These are phyloP conservation scores for Hymenoscyphus scutula DNA, from an alignment of 2,329 filamentous ascomycete species.

Conservation along the genomic window DNA sequence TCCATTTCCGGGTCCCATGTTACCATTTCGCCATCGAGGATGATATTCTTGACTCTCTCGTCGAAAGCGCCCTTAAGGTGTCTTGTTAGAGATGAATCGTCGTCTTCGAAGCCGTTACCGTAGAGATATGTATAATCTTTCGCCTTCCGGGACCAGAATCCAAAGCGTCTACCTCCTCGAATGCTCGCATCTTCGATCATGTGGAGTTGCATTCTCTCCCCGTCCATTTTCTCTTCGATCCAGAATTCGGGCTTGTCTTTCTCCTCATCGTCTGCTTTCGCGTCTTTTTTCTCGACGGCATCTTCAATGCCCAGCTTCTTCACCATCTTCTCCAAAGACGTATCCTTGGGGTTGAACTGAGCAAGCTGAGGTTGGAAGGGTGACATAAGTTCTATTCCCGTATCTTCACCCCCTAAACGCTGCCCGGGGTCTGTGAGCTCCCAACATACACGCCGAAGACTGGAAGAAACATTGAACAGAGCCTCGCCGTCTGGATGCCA, in stretches of 20 bases:
- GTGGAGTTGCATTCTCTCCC: conserved; percentile 95
- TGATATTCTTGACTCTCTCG: conserved; percentile 75
- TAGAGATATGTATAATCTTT: conserved; percentile 97
- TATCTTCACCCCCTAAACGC: conserved; percentile 71
- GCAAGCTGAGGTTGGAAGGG: conserved; percentile 96
- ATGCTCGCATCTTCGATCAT: conserved; percentile 70
- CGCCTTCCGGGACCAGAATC: conserved; percentile 92
- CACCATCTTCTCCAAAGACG: conserved; percentile 65
- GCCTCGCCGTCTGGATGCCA: conserved; percentile 78
- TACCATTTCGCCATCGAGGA: conserved; percentile 97
- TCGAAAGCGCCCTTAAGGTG: conserved; percentile 77
- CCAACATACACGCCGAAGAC: conserved; percentile 89
- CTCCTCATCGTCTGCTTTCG: no score
- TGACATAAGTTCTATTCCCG: conserved; percentile 79
- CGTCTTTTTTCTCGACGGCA: no score
- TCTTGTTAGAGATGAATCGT: conserved; percentile 73
- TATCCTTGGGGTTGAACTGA: conserved; percentile 77
- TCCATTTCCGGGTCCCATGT: conserved; percentile 90
- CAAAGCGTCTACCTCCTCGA: conserved; percentile 70
- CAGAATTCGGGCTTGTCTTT: conserved; percentile 78
- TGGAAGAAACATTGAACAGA: conserved; percentile 88
- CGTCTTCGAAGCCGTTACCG: conserved; percentile 71
- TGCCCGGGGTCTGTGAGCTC: conserved; percentile 74
- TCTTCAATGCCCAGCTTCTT: conserved; percentile 62
- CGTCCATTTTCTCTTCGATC: conserved; percentile 98